Base-by-base conservation (phyloP, 176 grass and related monocot genomes). In the Oryza nivara region DNA sequence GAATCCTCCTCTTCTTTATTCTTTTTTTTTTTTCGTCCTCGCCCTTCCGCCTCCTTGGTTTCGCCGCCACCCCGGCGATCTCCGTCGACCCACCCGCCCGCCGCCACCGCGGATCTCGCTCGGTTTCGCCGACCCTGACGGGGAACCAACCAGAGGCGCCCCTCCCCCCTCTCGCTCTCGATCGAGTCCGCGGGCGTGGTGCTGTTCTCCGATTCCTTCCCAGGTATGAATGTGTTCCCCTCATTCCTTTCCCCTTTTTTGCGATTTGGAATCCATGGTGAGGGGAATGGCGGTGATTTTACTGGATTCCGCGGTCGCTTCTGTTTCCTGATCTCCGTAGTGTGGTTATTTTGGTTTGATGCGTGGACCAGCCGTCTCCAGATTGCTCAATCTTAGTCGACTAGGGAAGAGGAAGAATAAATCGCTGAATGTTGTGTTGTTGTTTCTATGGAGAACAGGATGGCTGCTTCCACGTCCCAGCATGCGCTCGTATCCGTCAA, bases 381-480 rank as follows among this genome's bases (percentile, higher is more conserved):
- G 4, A 16, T 65, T 72, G 34, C 23, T 85, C 34, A 32, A 68
- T 70, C 11, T 61, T 70, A 51, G 11, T 52, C 44, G 4, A 5
- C 52, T 4, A 13, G 23, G 22, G 26, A 32, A 72, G 16, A 32
- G 1, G 30, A 49, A 52, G 49, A 19, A 56, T 35, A 46, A 43
- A 4, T 35, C 36, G 7, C 79, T 90, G 41, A 83, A 19, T 65
- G 47, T 73, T 51, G 46, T 74, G 10, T 17, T 80, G 10, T 17
- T 80, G 5, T 43, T 2, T 22, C 22, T 77, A 4, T 28, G 38
- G 20, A 22, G 19, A 61, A 58, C 86, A 92, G 90, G 82, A 95
- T 95, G 93, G 88, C 93, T 2, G 63, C 72, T 9, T 80, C 79
- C 11, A 83, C 83, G 47, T 84, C 85, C 38, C 88, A 84, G 69